Base-by-base conservation (phyloP, 345 rosid genomes). In the Leavenworthia alabamica region DNA sequence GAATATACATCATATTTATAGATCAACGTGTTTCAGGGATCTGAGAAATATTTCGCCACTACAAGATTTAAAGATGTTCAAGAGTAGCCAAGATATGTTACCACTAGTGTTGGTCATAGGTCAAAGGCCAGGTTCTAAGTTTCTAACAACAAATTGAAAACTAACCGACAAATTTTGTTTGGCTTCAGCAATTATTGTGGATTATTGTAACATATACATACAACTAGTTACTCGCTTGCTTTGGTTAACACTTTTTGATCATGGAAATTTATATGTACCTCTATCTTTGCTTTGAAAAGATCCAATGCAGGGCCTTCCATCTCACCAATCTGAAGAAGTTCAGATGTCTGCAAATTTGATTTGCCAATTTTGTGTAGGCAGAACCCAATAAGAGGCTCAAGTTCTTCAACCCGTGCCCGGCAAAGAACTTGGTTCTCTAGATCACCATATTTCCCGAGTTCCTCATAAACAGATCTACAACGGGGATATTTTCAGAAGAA, bases 231-330 rank as follows among this genome's bases (percentile, higher is more conserved):
- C 15, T 32, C 26, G 11, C 6, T 68, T 50, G 24, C 55, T 52
- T 23, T 7, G 41, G 42, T 45, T 61, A 26, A 69, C 10, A 13
- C 56, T 60, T 1, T 19, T 26, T 44, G 2, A 44, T 35, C 11
- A 11, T 10, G 33, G 10, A 43, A 24, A 53, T 12, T 17, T n/a
- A 54, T 67, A 16, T 45, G 62, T 61, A 88, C 97, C 97, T 94
- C 97, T 64, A 94, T 77, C 77, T 94, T 94, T 42, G 92, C 79
- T 77, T 81, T 90, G 79, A 94, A 90, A 62, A 89, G 99, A 79
- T 94, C 97, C 49, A 81, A 68, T 10, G 95, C 99, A 57, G 99
- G 99, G 60, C 97, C 99, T 83, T 93, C 94, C 93, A 86, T 83
- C 81, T 90, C 99, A 74, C 90, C 91, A 72, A 94, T 87, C 56